Conservation (phyloP, 2,329 filamentous ascomycete species). For the Mollisia scopiformis region DNA sequence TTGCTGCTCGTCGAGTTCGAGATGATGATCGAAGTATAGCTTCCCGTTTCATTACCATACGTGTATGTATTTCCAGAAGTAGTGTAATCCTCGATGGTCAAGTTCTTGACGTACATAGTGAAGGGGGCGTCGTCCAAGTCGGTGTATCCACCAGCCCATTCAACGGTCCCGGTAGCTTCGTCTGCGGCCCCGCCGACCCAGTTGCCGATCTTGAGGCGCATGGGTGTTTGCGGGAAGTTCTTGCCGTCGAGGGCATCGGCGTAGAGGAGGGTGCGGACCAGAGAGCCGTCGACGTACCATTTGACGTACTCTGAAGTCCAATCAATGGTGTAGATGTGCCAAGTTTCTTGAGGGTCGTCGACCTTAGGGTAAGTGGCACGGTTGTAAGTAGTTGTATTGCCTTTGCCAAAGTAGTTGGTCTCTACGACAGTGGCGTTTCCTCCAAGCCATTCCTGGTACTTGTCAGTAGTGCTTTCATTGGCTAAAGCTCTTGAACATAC, state of each 20-base stretch:
- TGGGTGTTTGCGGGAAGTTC: conserved; percentile 75
- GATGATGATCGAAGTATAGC: conserved; percentile 49
- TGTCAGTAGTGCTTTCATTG: not conserved
- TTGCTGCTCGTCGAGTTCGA: not conserved
- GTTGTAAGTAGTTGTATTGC: conserved; percentile 69
- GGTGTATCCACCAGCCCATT: conserved; percentile 71
- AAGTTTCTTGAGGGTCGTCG: conserved; percentile 55
- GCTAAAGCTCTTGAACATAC: not conserved
- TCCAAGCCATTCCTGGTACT: conserved; percentile 47
- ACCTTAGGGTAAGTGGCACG: conserved; percentile 64
- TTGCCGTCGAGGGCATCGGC: conserved; percentile 61
- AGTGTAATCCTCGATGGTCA: conserved; percentile 57
- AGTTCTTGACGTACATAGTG: conserved; percentile 72
- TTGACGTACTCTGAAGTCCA: conserved; percentile 70
- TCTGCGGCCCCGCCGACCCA: conserved; percentile 63
- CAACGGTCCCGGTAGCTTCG: conserved; percentile 57
- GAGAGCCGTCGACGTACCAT: conserved; percentile 69
- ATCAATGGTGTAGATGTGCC: conserved; percentile 69
- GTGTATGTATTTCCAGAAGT: conserved; percentile 62
- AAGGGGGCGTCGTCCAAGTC: conserved; percentile 68
- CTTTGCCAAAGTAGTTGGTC: conserved; percentile 69
- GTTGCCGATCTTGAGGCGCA: conserved; percentile 69
- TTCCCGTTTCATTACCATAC: conserved; percentile 63
- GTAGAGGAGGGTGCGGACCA: conserved; percentile 63
- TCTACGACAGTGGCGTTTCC: conserved; percentile 63